phyloP scores from a whole-genome alignment of 345 rosid species.

The Ceriops decandra region DNA sequence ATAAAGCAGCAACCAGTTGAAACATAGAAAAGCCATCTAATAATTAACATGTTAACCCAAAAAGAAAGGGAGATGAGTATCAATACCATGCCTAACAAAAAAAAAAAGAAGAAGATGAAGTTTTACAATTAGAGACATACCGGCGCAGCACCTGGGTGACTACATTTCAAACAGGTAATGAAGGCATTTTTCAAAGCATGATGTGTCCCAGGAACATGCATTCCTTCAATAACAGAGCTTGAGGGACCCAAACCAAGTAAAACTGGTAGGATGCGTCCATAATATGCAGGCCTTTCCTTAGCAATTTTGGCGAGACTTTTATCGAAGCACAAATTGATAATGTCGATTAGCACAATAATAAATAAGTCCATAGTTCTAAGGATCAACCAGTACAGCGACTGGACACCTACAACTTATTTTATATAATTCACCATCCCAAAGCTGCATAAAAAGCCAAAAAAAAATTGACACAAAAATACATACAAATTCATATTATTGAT shows the following conservation, averaged over 20 bases:
- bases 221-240: slow-evolving; percentile 50
- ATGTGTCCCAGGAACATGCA: slow-evolving; percentile 56
- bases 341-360: not conserved
- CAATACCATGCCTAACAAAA: not conserved
- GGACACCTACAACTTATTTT: not conserved
- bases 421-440: not conserved
- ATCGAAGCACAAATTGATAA: slow-evolving; percentile 24
- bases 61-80: not conserved
- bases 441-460: not conserved
- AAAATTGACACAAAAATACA: not conserved
- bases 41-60: no score
- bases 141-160: slow-evolving; percentile 93
- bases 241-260: slow-evolving; percentile 82
- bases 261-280: slow-evolving; percentile 90
- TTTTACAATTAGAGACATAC: slow-evolving; percentile 42
- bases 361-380: not conserved
- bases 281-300: slow-evolving; percentile 77
- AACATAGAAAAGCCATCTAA: no score
- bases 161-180: slow-evolving; percentile 69
- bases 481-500: slow-evolving; percentile 10
- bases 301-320: slow-evolving; percentile 83
- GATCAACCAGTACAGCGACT: not conserved
- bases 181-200: slow-evolving; percentile 73
- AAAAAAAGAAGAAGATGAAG: not conserved
- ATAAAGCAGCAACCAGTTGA: not conserved